Percentiles rank a stretch among this genome's conserved stretches.
Conservation (phyloP, 2,329 filamentous ascomycete genomes). For the Fusarium chlamydosporum region DNA sequence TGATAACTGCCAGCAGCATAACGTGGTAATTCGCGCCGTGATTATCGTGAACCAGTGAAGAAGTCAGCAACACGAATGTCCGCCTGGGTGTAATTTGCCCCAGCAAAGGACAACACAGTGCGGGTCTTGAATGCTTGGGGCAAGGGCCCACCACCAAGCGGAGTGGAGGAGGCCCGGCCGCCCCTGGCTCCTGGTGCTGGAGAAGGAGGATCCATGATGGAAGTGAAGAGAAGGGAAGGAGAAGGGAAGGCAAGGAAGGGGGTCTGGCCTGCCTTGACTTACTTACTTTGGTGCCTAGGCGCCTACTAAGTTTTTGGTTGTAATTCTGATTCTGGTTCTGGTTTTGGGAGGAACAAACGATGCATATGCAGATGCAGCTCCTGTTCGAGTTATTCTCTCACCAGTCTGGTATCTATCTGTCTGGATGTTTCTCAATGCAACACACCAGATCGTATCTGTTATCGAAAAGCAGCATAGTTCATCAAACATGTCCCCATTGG, state of each 20-base stretch:
- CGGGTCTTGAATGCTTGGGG: slow-evolving; percentile 20
- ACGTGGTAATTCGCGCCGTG: slow-evolving; percentile 29
- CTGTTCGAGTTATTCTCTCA: slow-evolving; percentile 1
- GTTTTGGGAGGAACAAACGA: slow-evolving; percentile 13
- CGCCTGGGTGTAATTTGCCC: slow-evolving; percentile 38
- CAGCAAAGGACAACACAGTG: slow-evolving; percentile 39
- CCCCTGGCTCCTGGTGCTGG: slow-evolving; percentile 16
- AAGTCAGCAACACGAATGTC: slow-evolving; percentile 28
- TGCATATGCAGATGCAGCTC: slow-evolving; percentile 1
- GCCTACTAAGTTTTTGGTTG: not conserved
- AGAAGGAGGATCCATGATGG: slow-evolving; percentile 19
- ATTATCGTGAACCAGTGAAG: slow-evolving; percentile 26
- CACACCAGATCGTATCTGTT: slow-evolving; percentile 15
- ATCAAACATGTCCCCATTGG: slow-evolving; percentile 29
- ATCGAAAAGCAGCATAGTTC: slow-evolving; percentile 21
- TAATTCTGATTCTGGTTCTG: not conserved
- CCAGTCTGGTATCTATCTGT: not conserved
- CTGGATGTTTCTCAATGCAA: slow-evolving; percentile 5
- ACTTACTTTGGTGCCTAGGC: not conserved
- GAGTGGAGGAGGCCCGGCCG: slow-evolving; percentile 35
- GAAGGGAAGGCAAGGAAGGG: not conserved
- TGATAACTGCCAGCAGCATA: slow-evolving; percentile 21
- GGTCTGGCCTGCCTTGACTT: not conserved
- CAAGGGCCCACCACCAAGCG: slow-evolving; percentile 27
- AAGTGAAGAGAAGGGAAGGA: slow-evolving; percentile 10